Evolutionary conservation across 768 basidiomycete species (phyloP).

Genomic region (Fistulinella prunicolor): DNA sequence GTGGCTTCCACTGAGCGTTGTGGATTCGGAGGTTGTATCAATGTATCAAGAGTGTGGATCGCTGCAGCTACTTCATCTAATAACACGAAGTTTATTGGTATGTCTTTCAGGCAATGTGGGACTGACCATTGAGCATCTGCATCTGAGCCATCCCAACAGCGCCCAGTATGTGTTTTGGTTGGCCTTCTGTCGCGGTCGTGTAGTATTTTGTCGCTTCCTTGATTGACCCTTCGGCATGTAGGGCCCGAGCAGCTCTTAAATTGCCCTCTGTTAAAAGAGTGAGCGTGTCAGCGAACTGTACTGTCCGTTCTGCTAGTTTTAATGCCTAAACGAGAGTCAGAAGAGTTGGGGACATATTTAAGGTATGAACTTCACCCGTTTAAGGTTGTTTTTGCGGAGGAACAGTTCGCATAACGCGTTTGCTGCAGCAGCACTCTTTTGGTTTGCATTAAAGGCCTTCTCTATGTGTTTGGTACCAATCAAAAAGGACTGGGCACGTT

Average conservation of each 20-base stretch:
- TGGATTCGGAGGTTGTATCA: slow-evolving; percentile 63
- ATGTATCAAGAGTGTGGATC: slow-evolving; percentile 78
- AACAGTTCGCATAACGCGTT: slow-evolving; percentile 82
- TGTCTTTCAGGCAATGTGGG: neutral
- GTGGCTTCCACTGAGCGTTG: slow-evolving; percentile 78
- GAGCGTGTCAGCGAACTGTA: slow-evolving; percentile 90
- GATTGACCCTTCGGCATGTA: slow-evolving; percentile 67
- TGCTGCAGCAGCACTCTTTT: slow-evolving; percentile 76
- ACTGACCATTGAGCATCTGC: slow-evolving; percentile 77
- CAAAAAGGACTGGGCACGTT: slow-evolving; percentile 59
- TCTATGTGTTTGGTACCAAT: slow-evolving; percentile 69
- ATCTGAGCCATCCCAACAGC: slow-evolving; percentile 85
- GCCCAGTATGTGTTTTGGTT: slow-evolving; percentile 72
- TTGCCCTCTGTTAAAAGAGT: slow-evolving; percentile 85
- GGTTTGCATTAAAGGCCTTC: slow-evolving; percentile 71
- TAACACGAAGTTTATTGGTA: neutral
- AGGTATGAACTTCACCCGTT: slow-evolving; percentile 44
- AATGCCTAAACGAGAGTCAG: slow-evolving; percentile 51
- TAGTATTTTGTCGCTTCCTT: slow-evolving; percentile 71
- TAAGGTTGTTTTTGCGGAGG: slow-evolving; percentile 63
- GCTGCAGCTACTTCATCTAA: slow-evolving; percentile 81
- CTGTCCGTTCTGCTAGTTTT: slow-evolving; percentile 90
- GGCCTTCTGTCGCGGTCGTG: slow-evolving; percentile 59
- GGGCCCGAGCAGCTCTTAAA: slow-evolving; percentile 75
- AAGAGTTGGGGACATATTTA: neutral